A percentile compares a stretch with the other conserved stretches of the same genome.
Conservation (phyloP, 139 green algal genomes). For the Bryopsis sp. region DNA sequence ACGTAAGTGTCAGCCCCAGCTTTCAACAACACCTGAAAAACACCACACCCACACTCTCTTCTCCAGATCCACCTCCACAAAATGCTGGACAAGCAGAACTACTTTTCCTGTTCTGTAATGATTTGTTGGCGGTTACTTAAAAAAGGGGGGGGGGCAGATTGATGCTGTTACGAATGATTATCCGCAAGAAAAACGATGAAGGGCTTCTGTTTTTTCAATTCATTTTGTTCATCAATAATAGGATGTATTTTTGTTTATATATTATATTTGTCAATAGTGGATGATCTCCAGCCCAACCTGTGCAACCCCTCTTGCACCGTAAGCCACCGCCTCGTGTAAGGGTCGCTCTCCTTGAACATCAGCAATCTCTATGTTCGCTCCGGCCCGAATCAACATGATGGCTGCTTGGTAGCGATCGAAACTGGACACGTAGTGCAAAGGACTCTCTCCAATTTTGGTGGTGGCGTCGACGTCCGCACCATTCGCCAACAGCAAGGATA, state of each 20-base stretch:
- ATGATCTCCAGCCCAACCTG: background rate
- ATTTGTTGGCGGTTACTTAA: too few species aligned
- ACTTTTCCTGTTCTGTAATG: too few species aligned
- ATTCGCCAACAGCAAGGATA: background rate
- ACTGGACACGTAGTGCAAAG: conserved; percentile 11
- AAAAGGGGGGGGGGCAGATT: too few species aligned
- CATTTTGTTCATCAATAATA: too few species aligned
- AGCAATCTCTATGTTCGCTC: background rate
- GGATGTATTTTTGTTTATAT: too few species aligned
- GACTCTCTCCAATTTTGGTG: conserved; percentile 5
- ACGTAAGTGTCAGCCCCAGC: background rate
- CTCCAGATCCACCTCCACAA: too few species aligned
- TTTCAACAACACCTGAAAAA: background rate
- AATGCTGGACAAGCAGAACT: too few species aligned
- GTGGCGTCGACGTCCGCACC: background rate
- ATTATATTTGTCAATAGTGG: background rate
- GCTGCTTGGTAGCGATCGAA: conserved; percentile 9
- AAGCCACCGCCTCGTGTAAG: conserved; percentile 11
- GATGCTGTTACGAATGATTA: too few species aligned
- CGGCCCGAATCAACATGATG: background rate
- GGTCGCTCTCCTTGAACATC: conserved; percentile 10
- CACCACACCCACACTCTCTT: background rate
- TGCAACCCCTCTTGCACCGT: conserved; percentile 6
- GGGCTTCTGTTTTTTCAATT: too few species aligned
- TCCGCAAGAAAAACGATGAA: too few species aligned